Conservation (phyloP, 2,329 filamentous ascomycete genomes). For the Sporothrix humicola region DNA sequence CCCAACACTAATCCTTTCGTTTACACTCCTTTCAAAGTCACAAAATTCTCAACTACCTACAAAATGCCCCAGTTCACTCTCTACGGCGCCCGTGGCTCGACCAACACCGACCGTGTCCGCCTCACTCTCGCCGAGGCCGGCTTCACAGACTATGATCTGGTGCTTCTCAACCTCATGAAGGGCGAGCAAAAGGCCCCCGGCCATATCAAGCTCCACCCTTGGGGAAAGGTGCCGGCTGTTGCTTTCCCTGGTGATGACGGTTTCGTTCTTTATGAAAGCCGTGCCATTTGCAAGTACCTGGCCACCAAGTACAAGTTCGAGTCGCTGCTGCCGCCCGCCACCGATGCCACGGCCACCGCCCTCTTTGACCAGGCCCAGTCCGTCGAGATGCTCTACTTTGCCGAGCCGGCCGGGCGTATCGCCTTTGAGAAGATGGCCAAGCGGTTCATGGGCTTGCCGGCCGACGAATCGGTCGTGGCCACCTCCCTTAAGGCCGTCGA, state of each 20-base stretch:
- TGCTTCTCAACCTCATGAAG: constrained; percentile 48
- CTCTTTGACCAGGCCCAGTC: constrained; percentile 53
- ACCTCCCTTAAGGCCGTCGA: constrained; percentile 48
- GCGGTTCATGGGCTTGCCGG: constrained; percentile 50
- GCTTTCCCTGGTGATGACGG: constrained; percentile 45
- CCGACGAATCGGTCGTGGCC: constrained; percentile 50
- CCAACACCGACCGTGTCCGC: constrained; percentile 52
- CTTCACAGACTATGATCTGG: constrained; percentile 51
- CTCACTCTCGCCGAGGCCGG: constrained; percentile 52
- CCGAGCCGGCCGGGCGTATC: constrained; percentile 51
- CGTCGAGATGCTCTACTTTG: constrained; percentile 52
- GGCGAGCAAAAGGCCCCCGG: constrained; percentile 52
- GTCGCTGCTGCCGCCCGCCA: constrained; percentile 48
- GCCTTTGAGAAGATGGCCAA: constrained; percentile 55
- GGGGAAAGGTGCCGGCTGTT: constrained; percentile 51
- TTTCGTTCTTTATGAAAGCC: constrained; percentile 55
- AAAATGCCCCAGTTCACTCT: constrained; percentile 53
- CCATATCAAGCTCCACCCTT: constrained; percentile 49
- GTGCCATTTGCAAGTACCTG: constrained; percentile 55
- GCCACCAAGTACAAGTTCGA: constrained; percentile 52
- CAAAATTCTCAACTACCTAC: constrained; percentile 38
- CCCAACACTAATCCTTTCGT: too few relatives aligned
- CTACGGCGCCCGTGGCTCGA: constrained; percentile 49
- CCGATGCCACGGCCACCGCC: constrained; percentile 50
- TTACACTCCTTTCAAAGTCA: background rate